A percentile compares a stretch with the other conserved stretches of the same genome.
Conservation (phyloP, 129 eudicot species). For the Artemisia tridentata region DNA sequence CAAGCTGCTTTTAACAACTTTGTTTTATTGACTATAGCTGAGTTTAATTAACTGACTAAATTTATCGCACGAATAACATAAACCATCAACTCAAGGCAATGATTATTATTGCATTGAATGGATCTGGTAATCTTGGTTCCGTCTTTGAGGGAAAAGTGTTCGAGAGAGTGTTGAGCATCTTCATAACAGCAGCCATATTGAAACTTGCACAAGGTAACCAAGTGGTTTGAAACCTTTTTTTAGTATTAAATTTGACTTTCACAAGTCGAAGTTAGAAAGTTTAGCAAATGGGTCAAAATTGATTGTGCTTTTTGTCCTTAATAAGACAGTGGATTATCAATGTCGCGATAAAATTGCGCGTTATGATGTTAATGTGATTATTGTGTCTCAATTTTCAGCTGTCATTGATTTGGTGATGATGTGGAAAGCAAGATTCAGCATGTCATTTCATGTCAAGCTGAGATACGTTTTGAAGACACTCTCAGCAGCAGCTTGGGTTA, state of each 20-base stretch:
- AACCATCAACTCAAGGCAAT: conserved; percentile 53
- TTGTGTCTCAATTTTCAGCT: conserved; percentile 42
- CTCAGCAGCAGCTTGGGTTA: conserved; percentile 84
- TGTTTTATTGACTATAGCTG: not conserved
- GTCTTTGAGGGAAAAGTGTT: conserved; percentile 60
- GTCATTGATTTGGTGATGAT: conserved; percentile 68
- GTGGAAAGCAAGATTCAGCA: conserved; percentile 89
- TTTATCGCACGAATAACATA: conserved; percentile 9
- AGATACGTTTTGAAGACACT: conserved; percentile 73
- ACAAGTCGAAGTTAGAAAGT: not conserved
- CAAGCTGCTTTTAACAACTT: conserved; percentile 6
- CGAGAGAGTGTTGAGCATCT: conserved; percentile 71
- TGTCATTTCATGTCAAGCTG: conserved; percentile 84
- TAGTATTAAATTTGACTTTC: conserved; percentile 1
- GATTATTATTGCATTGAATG: conserved; percentile 88
- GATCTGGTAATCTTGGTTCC: conserved; percentile 54
- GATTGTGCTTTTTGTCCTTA: too few relatives aligned
- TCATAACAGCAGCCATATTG: conserved; percentile 87
- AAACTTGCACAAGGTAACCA: conserved; percentile 66
- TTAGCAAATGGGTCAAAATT: not conserved
- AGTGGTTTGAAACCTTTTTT: not conserved
- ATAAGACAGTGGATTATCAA: too few relatives aligned
- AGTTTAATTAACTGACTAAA: not conserved
- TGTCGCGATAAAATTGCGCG: not conserved
- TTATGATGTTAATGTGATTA: conserved; percentile 1